Base-by-base conservation (phyloP, 2,329 filamentous ascomycete species). In the Aspergillus terreus region DNA sequence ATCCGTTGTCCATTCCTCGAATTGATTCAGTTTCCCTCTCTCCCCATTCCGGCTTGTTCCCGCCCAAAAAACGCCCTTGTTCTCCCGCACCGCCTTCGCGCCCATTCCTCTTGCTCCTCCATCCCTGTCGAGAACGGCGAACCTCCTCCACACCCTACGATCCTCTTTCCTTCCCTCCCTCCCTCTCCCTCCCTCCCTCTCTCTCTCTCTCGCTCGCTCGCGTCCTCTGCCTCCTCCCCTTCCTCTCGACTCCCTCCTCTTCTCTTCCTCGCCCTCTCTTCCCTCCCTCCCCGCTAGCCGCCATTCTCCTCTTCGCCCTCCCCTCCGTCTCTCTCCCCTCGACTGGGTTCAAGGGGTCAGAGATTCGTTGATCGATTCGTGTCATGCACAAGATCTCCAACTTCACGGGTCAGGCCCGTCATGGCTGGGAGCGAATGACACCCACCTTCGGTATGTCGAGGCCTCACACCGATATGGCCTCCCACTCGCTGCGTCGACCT, bases 401-500 rank as follows among this genome's bases (percentile, higher is more conserved):
- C 74, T 84, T 85, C 70, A 85, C 82, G 63, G 82, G 82, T 71
- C 76, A 78, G 66, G 82, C 82, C 71, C 80, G 82, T 65, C 82
- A 84, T 81, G 83, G 83, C 69, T 84, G 82, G 82, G 82, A 85
- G 71, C 78, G 82, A 67, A 84, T 86, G 80, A 82, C 81, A 62
- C 82, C 82, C 58, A 79, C 80, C 69, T 85, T 86, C 71, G 79
- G 80, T 66, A 83, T 82, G 76, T 82, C 80, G 53, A 74, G 81
- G 65, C 79, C 80, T 62, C 80, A 80, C 67, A 76, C 79, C 68
- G 80, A 83, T 53, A 74, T 82, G 70, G 72, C 75, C 61, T 72
- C 72, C 61, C 74, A 78, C 58, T 73, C 78, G 53, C 71, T 81
- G 65, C 83, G 84, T 71, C 82, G 82, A 58, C 69, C 79, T 67